Evolutionary conservation across 2,329 filamentous ascomycete species (phyloP).

Genomic region (Endoconidiophora laricicola): DNA sequence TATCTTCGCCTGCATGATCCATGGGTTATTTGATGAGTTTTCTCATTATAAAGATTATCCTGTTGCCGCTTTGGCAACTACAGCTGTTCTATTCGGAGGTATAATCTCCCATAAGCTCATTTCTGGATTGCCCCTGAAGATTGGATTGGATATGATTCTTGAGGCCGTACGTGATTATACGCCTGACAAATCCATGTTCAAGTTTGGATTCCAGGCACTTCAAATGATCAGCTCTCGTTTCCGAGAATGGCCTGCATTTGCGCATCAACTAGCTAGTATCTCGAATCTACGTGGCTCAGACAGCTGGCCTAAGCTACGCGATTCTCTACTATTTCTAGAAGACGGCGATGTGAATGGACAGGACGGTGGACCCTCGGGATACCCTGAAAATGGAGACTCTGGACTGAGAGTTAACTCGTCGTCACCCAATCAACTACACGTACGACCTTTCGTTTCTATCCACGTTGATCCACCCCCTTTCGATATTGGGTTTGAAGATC

Average conservation of each 20-base stretch:
- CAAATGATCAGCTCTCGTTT: conserved; percentile 74
- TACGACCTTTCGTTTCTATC: conserved; percentile 62
- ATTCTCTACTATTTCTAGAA: conserved; percentile 5
- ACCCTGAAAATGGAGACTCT: conserved; percentile 1
- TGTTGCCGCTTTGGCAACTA: conserved; percentile 86
- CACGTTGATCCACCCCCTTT: conserved; percentile 53
- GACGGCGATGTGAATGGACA: conserved; percentile 1
- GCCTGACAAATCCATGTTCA: conserved; percentile 84
- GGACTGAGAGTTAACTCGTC: conserved; percentile 18
- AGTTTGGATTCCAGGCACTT: conserved; percentile 88
- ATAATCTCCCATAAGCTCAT: conserved; percentile 91
- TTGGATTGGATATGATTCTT: conserved; percentile 94
- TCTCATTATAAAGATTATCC: conserved; percentile 91
- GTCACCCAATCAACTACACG: conserved; percentile 34
- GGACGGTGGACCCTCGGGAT: neutral
- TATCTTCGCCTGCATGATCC: conserved; percentile 95
- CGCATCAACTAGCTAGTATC: conserved; percentile 67
- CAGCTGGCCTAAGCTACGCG: conserved; percentile 46
- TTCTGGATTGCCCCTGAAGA: conserved; percentile 75
- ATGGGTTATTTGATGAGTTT: conserved; percentile 94
- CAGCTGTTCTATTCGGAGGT: conserved; percentile 87
- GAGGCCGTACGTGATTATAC: conserved; percentile 79
- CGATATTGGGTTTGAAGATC: conserved; percentile 58
- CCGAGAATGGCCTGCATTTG: conserved; percentile 90
- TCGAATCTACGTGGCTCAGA: conserved; percentile 70